Evolutionary conservation across 1,284 basidiomycete genomes (phyloP).

Genomic region (Boletellus sp.): DNA sequence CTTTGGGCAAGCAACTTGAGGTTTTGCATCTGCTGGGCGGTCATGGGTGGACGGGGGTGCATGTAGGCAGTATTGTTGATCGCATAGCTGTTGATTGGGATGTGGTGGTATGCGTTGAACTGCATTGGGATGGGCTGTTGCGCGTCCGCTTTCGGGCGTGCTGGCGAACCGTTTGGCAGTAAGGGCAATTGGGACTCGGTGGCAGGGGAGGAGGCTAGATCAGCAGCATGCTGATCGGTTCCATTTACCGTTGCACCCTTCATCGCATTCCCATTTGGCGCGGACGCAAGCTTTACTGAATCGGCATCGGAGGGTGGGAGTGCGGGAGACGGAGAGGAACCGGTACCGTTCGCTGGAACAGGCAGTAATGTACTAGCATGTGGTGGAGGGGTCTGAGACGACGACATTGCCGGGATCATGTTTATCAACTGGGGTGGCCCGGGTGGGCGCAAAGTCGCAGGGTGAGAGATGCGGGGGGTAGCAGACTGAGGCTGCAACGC

Average conservation of each 20-base stretch:
- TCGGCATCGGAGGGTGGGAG: constrained; percentile 24
- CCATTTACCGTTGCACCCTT: constrained; percentile 34
- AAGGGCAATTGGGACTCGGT: constrained; percentile 19
- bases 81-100: constrained; percentile 43
- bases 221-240: constrained; percentile 24
- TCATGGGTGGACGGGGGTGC: constrained; percentile 37
- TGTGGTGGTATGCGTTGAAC: constrained; percentile 46
- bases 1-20: constrained; percentile 48
- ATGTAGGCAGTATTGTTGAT: constrained; percentile 35
- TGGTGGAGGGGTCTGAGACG: constrained; percentile 20
- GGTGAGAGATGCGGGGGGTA: constrained; percentile 51
- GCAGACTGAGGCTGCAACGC: constrained; percentile 46
- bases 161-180: constrained; percentile 21
- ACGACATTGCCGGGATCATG: constrained; percentile 19
- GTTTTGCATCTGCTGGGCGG: constrained; percentile 54
- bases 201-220: constrained; percentile 17
- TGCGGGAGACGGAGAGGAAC: constrained; percentile 22
- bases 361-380: constrained; percentile 7
- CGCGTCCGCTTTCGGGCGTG: constrained; percentile 45
- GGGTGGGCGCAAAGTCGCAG: constrained; percentile 36
- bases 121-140: constrained; percentile 35
- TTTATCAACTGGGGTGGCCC: constrained; percentile 29
- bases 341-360: constrained; percentile 10
- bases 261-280: constrained; percentile 17
- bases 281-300: constrained; percentile 13